phyloP scores from a whole-genome alignment of 495 filamentous ascomycete species.

The Cercophora scortea region DNA sequence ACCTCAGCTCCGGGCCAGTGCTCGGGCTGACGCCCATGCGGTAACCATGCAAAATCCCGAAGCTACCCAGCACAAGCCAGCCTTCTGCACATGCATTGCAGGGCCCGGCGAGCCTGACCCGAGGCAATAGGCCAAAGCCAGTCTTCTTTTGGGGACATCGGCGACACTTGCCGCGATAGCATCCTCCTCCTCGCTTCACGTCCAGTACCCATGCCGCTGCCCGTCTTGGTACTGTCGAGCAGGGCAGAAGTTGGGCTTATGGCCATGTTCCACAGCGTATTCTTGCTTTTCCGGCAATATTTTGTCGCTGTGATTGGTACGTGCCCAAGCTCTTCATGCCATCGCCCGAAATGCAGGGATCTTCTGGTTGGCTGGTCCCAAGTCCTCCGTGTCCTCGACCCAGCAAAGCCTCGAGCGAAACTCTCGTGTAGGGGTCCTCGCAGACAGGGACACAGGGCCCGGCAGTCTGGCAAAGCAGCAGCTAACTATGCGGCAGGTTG shows the following conservation, averaged over 20 bases:
- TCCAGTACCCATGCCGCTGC: background rate
- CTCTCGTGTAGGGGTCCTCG: background rate
- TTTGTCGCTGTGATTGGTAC: slow-evolving; percentile 1
- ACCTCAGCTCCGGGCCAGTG: too few relatives aligned
- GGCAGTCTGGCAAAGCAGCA: too few relatives aligned
- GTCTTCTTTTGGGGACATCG: background rate
- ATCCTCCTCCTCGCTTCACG: background rate
- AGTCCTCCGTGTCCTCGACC: background rate
- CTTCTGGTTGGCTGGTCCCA: background rate
- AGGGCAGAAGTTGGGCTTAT: background rate
- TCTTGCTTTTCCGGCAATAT: background rate
- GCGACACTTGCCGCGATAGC: background rate
- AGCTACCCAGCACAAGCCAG: too few relatives aligned
- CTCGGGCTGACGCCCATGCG: too few relatives aligned
- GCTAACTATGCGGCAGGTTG: too few relatives aligned
- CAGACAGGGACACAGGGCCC: too few relatives aligned
- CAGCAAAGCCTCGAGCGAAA: background rate
- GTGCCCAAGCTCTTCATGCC: background rate
- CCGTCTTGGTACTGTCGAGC: background rate
- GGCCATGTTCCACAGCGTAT: slow-evolving; percentile 4
- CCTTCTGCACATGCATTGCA: too few relatives aligned
- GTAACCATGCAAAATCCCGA: too few relatives aligned
- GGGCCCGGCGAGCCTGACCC: too few relatives aligned
- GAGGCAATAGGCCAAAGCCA: background rate
- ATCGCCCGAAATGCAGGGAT: background rate